These are phyloP conservation scores for Tolypocladium capitatum DNA, from an alignment of 2,329 filamentous ascomycete genomes.

Conservation along the genomic window DNA sequence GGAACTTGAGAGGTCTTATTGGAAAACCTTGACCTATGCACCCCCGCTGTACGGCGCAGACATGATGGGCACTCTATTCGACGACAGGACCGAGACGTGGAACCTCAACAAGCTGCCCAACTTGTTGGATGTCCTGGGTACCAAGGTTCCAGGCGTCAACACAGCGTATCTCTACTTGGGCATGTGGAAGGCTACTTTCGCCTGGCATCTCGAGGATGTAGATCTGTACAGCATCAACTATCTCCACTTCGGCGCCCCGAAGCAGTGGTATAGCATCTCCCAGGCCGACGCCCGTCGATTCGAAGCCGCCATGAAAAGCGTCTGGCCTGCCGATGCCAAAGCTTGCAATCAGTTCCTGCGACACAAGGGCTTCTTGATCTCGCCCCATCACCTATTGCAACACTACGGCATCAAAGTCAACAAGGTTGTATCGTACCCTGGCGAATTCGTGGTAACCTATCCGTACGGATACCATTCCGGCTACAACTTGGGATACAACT, in stretches of 20 bases:
- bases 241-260: conserved; percentile 94
- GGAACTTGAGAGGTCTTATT: conserved; percentile 88
- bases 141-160: conserved; percentile 94
- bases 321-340: conserved; percentile 92
- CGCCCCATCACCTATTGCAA: conserved; percentile 71
- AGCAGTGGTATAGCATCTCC: conserved; percentile 99
- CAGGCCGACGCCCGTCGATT: conserved; percentile 89
- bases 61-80: conserved; percentile 88
- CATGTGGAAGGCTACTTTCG: conserved; percentile 99
- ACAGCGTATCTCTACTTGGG: conserved; percentile 95
- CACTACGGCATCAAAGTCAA: conserved; percentile 95
- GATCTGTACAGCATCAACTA: conserved; percentile 99
- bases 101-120: conserved; percentile 94
- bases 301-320: conserved; percentile 85
- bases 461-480: conserved; percentile 98
- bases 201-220: conserved; percentile 97
- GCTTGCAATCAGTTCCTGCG: conserved; percentile 91
- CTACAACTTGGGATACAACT: conserved; percentile 97
- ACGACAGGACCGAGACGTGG: conserved; percentile 73
- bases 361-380: conserved; percentile 96
- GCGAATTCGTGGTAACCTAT: conserved; percentile 96
- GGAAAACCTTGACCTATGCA: conserved; percentile 94
- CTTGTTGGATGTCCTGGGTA: conserved; percentile 81
- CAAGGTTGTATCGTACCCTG: conserved; percentile 86
- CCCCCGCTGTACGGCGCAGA: conserved; percentile 92